Conservation (phyloP, 2,329 filamentous ascomycete genomes). For the Microdochium bolleyi region DNA sequence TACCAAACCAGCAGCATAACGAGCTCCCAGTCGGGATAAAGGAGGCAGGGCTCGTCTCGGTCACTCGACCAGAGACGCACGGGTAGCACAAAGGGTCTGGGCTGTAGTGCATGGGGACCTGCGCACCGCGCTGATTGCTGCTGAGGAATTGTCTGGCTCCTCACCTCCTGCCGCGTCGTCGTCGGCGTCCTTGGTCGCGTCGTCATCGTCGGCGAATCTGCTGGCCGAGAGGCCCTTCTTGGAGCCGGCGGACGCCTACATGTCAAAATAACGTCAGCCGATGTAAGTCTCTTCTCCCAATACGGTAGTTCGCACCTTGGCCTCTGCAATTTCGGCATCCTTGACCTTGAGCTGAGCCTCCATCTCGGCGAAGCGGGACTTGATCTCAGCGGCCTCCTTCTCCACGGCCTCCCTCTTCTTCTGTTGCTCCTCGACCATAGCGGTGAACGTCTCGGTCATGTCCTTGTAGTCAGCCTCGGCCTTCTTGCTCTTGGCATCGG, state of each 20-base stretch:
- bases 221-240: conserved; percentile 45
- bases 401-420: conserved; percentile 21
- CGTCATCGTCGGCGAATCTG: conserved; percentile 38
- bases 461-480: conserved; percentile 52
- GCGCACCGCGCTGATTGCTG: conserved; percentile 60
- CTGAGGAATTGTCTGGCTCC: conserved; percentile 54
- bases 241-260: conserved; percentile 19
- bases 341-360: conserved; percentile 41
- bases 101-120: conserved; percentile 37
- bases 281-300: background rate
- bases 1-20: background rate
- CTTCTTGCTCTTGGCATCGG: conserved; percentile 45
- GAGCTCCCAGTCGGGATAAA: background rate
- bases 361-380: conserved; percentile 23
- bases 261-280: background rate
- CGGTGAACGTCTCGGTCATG: conserved; percentile 54
- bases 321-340: conserved; percentile 56
- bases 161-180: conserved; percentile 43
- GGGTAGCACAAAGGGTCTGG: conserved; percentile 9
- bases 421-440: conserved; percentile 51
- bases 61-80: conserved; percentile 9
- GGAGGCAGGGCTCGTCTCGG: conserved; percentile 9
- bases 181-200: conserved; percentile 20
- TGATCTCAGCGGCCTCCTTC: conserved; percentile 20
- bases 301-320: conserved; percentile 32